A percentile compares a stretch with the other conserved stretches of the same genome.
phyloP scores from a whole-genome alignment of 768 basidiomycete species.

The Rhizopogon salebrosus region DNA sequence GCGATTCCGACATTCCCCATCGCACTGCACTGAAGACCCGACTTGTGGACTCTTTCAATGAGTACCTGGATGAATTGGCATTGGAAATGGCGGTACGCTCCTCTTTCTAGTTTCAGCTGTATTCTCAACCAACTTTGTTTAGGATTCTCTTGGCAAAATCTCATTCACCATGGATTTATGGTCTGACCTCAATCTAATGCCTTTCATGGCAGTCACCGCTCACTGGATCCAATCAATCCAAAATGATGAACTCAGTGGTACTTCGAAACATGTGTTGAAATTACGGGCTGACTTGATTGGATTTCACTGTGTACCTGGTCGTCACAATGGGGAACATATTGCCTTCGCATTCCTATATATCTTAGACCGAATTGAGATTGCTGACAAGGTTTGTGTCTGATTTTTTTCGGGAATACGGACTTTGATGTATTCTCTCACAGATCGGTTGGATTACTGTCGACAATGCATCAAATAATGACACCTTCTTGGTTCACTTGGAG shows the following conservation, averaged over 20 bases:
- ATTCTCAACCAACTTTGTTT: background rate
- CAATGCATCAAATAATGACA: slow-evolving; percentile 14
- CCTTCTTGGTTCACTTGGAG: slow-evolving; percentile 4
- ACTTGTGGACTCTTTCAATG: slow-evolving; percentile 17
- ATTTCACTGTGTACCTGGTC: slow-evolving; percentile 10
- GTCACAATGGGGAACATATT: slow-evolving; percentile 8
- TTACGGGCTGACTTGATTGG: slow-evolving; percentile 8
- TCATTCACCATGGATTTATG: slow-evolving; percentile 32
- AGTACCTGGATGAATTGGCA: slow-evolving; percentile 16
- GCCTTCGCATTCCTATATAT: background rate
- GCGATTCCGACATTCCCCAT: slow-evolving; percentile 22
- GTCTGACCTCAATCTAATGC: slow-evolving; percentile 19
- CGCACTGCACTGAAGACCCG: slow-evolving; percentile 14
- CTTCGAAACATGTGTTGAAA: background rate
- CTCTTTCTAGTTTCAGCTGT: background rate
- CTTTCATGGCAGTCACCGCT: slow-evolving; percentile 28
- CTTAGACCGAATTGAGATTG: background rate
- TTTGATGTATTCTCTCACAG: background rate
- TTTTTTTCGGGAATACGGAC: background rate
- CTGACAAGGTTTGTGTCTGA: background rate
- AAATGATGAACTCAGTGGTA: background rate
- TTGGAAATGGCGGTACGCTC: slow-evolving; percentile 17
- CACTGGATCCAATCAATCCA: slow-evolving; percentile 19
- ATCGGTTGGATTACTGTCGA: slow-evolving; percentile 5
- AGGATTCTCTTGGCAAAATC: slow-evolving; percentile 8